Evolutionary conservation across 768 basidiomycete species (phyloP).

Genomic region (Gymnopilus junonius): DNA sequence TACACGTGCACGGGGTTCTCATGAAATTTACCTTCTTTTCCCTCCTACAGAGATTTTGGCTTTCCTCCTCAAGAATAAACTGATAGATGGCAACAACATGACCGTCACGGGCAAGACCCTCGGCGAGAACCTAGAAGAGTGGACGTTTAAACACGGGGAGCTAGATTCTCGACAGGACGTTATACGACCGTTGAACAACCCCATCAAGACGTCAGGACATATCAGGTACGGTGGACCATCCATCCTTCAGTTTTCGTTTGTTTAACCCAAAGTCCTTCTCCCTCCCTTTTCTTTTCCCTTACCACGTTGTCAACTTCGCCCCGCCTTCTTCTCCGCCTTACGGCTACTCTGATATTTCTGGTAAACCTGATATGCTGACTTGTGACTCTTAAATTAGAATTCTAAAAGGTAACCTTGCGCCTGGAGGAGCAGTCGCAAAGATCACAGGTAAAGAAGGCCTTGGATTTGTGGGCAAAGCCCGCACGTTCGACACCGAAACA

Average conservation of each 20-base stretch:
- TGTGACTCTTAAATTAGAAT: conserved; percentile 54
- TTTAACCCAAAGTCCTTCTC: conserved; percentile 7
- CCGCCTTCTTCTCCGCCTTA: conserved; percentile 17
- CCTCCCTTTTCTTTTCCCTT: neutral
- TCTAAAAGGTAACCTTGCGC: conserved; percentile 89
- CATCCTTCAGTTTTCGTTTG: conserved; percentile 3
- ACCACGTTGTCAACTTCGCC: conserved; percentile 10
- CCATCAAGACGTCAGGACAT: conserved; percentile 90
- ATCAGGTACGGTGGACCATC: conserved; percentile 61
- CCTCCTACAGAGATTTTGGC: conserved; percentile 69
- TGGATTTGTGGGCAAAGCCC: conserved; percentile 87
- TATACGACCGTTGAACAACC: conserved; percentile 84
- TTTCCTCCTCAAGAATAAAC: conserved; percentile 83
- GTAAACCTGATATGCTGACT: neutral
- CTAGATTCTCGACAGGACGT: conserved; percentile 80
- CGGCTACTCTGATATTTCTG: conserved; percentile 6
- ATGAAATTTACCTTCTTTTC: neutral
- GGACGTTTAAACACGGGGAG: conserved; percentile 81
- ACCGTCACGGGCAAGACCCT: conserved; percentile 91
- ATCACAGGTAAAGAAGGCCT: conserved; percentile 97
- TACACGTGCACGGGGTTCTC: neutral
- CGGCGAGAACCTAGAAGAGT: conserved; percentile 90
- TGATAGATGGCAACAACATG: conserved; percentile 89
- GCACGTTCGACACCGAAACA: conserved; percentile 90
- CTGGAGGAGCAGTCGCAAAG: conserved; percentile 95